These are phyloP conservation scores for Vickermania spadyakhi DNA, from an alignment of 208 protist genomes.

Conservation along the genomic window DNA sequence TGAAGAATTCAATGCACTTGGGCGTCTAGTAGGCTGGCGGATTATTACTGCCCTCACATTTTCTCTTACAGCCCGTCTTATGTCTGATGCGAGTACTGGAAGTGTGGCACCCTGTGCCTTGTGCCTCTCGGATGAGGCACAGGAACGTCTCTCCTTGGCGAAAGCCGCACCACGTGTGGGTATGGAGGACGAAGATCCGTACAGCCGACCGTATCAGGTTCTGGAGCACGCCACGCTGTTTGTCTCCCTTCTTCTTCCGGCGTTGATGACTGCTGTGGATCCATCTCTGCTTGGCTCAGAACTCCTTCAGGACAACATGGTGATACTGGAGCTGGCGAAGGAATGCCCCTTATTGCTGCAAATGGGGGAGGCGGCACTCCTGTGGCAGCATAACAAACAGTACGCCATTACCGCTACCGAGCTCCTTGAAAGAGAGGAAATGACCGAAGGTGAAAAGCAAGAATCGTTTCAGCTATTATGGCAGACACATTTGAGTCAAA, in stretches of 20 bases:
- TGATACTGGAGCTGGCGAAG: background rate
- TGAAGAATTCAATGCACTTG: background rate
- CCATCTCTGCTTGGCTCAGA: background rate
- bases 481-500: no score
- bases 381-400: background rate
- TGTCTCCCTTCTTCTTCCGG: background rate
- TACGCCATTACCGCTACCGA: background rate
- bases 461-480: no score
- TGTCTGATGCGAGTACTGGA: background rate
- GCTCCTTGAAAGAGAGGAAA: no score
- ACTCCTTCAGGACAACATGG: background rate
- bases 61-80: background rate
- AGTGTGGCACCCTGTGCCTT: no score
- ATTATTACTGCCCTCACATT: background rate
- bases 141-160: no score
- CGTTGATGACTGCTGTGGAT: background rate
- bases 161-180: no score
- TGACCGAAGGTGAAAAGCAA: no score
- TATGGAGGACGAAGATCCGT: background rate
- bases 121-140: no score
- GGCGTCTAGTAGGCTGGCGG: background rate
- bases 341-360: background rate
- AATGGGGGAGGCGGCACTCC: background rate
- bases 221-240: background rate
- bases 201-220: background rate